A percentile compares a stretch with the other conserved stretches of the same genome.
These are phyloP conservation scores for Emmonsia crescens DNA, from an alignment of 2,329 filamentous ascomycete species.

Conservation along the genomic window DNA sequence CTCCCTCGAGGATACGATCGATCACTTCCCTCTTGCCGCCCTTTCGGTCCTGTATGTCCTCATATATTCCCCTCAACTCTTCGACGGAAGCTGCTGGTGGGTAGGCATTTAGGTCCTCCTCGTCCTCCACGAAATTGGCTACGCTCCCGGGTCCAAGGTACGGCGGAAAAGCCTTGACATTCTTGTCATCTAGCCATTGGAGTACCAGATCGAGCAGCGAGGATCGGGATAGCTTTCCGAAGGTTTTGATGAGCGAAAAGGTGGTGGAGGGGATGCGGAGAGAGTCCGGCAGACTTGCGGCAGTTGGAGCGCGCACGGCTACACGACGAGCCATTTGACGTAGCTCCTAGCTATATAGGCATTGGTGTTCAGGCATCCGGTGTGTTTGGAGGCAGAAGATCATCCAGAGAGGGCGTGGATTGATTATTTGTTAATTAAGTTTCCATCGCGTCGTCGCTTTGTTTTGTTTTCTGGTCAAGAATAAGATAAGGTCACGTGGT, in stretches of 20 bases:
- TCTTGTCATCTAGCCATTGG: slow-evolving; percentile 63
- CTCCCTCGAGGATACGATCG: slow-evolving; percentile 46
- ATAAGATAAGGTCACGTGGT: slow-evolving; percentile 4
- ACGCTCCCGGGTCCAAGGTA: slow-evolving; percentile 33
- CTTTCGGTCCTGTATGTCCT: slow-evolving; percentile 45
- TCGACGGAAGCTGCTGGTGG: slow-evolving; percentile 54
- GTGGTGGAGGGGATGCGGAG: slow-evolving; percentile 58
- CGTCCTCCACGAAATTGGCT: slow-evolving; percentile 31
- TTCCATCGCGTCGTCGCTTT: background rate
- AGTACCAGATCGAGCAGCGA: slow-evolving; percentile 62
- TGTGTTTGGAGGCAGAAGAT: background rate
- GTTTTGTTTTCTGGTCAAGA: background rate
- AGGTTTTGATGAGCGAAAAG: slow-evolving; percentile 52
- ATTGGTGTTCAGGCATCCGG: background rate
- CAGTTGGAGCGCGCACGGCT: slow-evolving; percentile 49
- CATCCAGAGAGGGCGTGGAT: background rate
- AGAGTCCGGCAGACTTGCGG: slow-evolving; percentile 58
- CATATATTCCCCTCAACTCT: slow-evolving; percentile 56
- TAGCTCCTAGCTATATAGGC: background rate
- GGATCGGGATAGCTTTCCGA: slow-evolving; percentile 60
- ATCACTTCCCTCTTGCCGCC: slow-evolving; percentile 44
- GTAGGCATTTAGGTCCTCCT: slow-evolving; percentile 57
- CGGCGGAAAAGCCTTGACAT: slow-evolving; percentile 49
- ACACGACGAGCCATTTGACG: slow-evolving; percentile 10
- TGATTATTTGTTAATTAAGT: background rate